Conservation (phyloP, 352 stramenopile species). For the Globisporangium cederbergense region DNA sequence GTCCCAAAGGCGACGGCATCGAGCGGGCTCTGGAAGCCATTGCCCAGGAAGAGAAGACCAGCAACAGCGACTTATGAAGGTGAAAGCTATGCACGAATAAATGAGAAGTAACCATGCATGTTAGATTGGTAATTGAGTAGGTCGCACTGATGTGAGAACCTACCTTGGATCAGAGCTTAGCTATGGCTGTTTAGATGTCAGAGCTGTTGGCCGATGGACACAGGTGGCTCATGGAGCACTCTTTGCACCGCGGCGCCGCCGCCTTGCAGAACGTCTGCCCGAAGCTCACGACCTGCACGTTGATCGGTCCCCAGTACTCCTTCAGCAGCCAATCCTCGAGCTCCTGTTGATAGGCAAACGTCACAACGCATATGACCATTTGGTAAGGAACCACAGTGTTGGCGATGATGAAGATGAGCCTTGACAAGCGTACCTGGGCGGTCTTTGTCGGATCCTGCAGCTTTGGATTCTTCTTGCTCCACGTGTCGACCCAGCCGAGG, state of each 20-base stretch:
- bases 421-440: conserved; percentile 30
- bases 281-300: conserved; percentile 94
- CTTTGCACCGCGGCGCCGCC: conserved; percentile 55
- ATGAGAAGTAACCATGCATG: too few relatives aligned
- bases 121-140: too few relatives aligned
- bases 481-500: conserved; percentile 90
- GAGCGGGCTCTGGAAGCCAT: not conserved
- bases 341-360: conserved; percentile 35
- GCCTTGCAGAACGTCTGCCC: conserved; percentile 90
- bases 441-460: conserved; percentile 90
- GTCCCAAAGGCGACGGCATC: not conserved
- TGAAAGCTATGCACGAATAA: too few relatives aligned
- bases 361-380: not conserved
- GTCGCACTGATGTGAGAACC: too few relatives aligned
- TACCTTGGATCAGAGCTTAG: too few relatives aligned
- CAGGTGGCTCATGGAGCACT: conserved; percentile 60
- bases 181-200: not conserved
- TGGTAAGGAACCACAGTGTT: not conserved
- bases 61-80: not conserved
- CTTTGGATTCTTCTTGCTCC: conserved; percentile 82
- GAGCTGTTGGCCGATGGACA: conserved; percentile 53
- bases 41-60: not conserved
- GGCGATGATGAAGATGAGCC: too few relatives aligned
- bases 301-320: conserved; percentile 89
- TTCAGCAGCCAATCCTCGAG: conserved; percentile 93